A percentile compares a stretch with the other conserved stretches of the same genome.
phyloP scores from a whole-genome alignment of 441 rosid species.

The Adansonia gregorii region DNA sequence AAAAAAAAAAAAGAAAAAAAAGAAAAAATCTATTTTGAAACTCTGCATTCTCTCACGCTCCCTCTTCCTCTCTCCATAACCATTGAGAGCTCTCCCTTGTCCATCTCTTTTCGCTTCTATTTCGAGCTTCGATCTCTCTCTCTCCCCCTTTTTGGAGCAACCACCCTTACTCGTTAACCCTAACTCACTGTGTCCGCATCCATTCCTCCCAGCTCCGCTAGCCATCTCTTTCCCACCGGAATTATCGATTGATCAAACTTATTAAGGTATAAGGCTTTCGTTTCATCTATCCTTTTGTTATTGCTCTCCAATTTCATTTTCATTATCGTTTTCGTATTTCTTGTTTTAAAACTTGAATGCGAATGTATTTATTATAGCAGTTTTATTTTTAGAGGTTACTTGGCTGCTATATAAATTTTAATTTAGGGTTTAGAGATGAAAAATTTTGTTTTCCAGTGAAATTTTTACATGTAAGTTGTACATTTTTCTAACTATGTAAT shows the following conservation, averaged over 20 bases:
- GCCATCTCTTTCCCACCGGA: background rate
- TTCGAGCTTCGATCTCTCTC: conserved; percentile 28
- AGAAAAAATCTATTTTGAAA: no score
- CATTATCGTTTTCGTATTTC: background rate
- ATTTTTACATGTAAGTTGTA: background rate
- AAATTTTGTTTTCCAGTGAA: background rate
- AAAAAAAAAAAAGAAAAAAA: no score
- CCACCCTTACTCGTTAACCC: conserved; percentile 23
- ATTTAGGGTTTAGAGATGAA: conserved; percentile 22
- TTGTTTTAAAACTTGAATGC: background rate
- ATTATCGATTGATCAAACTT: background rate
- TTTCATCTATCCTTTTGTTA: background rate
- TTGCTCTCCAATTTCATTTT: background rate
- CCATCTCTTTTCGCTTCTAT: conserved; percentile 19
- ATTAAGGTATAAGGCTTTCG: conserved; percentile 23
- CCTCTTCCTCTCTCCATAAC: no score
- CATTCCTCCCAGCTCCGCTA: background rate
- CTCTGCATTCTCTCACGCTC: no score
- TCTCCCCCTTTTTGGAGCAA: background rate
- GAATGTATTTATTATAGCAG: background rate
- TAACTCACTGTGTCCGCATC: conserved; percentile 30
- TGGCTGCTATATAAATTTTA: background rate
- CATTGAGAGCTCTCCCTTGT: no score
- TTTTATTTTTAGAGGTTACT: background rate
- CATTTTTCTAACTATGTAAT: background rate